Base-by-base conservation (phyloP, 768 basidiomycete species). In the Pleurotus sapidus region DNA sequence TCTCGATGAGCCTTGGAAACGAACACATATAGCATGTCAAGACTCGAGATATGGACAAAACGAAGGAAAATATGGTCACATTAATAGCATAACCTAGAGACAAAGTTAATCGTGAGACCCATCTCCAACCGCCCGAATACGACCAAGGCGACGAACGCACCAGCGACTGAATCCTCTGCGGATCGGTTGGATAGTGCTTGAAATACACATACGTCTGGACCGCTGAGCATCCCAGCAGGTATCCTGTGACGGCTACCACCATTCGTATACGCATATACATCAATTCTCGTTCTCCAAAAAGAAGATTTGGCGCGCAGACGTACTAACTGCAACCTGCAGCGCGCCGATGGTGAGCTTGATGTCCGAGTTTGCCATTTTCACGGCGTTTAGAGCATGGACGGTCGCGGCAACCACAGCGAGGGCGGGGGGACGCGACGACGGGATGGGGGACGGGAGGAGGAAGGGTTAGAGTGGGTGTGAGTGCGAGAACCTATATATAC, bases 271-370 rank as follows among this genome's bases (percentile, higher is more conserved):
- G 9, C 1, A 34, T 34, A 34, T 2, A 11, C 2, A 34, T 34
- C 9, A 34, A 34, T 11, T 34, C 9, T 9, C 8, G 30, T 11
- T 1, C 30, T 34, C 30, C 30, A 9, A 30, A 30, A 53, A 39
- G 15, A 20, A 24, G 17, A 11, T 18, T 17, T 6, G 8, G 51
- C 15, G n/a, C 8, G 23, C 7, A n/a, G 39, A 54, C 51, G 17
- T 24, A 54, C 51, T 54, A n/a, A 54, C 39, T 17, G 37, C 51
- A 3, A 54, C 51, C 51, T 54, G 51, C 51, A 54, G 25, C 8
- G 51, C 51, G 23, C 37, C 51, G 15, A 54, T 24, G 20, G 51
- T 54, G n/a, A 54, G 24, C 24, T 54, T 54, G 51, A 54, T 42
- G 15, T 54, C 51, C 30, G 49, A 6, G 18, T 18, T 30, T 37